phyloP scores from a whole-genome alignment of 2,329 filamentous ascomycete genomes.

The Alternaria arbusti region DNA sequence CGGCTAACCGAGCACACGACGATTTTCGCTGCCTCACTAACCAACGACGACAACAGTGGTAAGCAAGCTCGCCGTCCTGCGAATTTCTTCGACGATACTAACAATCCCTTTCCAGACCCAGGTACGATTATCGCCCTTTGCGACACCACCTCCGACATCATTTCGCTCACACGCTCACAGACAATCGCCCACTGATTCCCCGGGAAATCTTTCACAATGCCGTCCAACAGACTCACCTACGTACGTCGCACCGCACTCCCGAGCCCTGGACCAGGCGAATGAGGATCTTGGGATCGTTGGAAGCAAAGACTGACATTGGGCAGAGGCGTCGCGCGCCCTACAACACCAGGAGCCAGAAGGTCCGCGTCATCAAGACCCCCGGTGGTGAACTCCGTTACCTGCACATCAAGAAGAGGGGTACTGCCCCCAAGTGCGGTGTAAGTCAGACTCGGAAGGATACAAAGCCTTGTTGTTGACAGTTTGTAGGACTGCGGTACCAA shows the following conservation, averaged over 20 bases:
- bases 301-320: conserved; percentile 40
- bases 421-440: conserved; percentile 85
- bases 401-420: conserved; percentile 99
- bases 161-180: conserved; percentile 37
- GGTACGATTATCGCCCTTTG: conserved; percentile 28
- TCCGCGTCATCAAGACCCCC: conserved; percentile 77
- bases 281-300: conserved; percentile 11
- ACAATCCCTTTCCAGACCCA: conserved; percentile 25
- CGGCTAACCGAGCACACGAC: conserved; percentile 15
- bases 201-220: conserved; percentile 57
- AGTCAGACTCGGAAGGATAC: conserved; percentile 20
- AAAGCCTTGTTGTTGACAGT: conserved; percentile 18
- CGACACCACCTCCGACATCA: conserved; percentile 7
- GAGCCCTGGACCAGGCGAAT: conserved; percentile 12
- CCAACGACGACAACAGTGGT: conserved; percentile 44
- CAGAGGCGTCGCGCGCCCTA: conserved; percentile 70
- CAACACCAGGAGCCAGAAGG: conserved; percentile 98
- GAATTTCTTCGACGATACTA: conserved; percentile 15
- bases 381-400: conserved; percentile 94
- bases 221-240: conserved; percentile 62
- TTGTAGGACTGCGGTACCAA: conserved; percentile 95
- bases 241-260: conserved; percentile 50
- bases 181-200: conserved; percentile 41
- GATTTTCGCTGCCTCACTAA: conserved; percentile 17
- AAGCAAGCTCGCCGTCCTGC: conserved; percentile 29